Base-by-base conservation (phyloP, 306 rosid species). In the Gynostemma pentaphyllum region DNA sequence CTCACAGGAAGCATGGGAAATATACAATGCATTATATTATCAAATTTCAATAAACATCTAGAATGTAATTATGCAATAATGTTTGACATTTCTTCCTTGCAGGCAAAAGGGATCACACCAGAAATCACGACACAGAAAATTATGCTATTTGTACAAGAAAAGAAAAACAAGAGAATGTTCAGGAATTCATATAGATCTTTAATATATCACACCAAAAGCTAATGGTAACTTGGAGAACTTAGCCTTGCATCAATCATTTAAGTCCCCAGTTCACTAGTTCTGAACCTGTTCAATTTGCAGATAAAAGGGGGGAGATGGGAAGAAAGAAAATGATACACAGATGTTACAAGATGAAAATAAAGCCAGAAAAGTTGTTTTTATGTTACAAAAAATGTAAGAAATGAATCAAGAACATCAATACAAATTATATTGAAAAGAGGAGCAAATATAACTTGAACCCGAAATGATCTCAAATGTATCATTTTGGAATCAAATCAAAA, bases 341-440 rank as follows among this genome's bases (percentile, higher is more conserved):
- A 46, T 39, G 5, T 22, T 21, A 60, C 48, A 13, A 37, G 32
- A 40, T 41, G 36, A 61, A 61, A 26, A 61, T 61, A 36, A 15
- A 41, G 36, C 22, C 22, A 23, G 49, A 49, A 61, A 61, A 61
- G 14, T 40, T 24, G 66, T 61, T 40, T 61, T 8, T 61, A 61
- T 61, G 29, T 40, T 40, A 61, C 66, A 61, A 61, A 39, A 40
- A 14, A 40, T 46, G 24, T 22, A 9, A 61, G 66, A 61, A 14
- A 41, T 41, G 66, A 61, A 61, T 61, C 30, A 61, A 61, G 41
- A 61, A 39, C 50, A 24, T 24, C 21, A 40, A 40, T 61, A 13
- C 66, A 60, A 34, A 23, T 22, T 11, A 39, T 42, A 22, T 39
- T 60, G 66, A 39, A 60, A 36, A 39, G 7, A 14, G 49, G 13